A percentile compares a stretch with the other conserved stretches of the same genome.
Evolutionary conservation across 2,329 filamentous ascomycete species (phyloP).

Genomic region (Pseudocercospora macadamiae): DNA sequence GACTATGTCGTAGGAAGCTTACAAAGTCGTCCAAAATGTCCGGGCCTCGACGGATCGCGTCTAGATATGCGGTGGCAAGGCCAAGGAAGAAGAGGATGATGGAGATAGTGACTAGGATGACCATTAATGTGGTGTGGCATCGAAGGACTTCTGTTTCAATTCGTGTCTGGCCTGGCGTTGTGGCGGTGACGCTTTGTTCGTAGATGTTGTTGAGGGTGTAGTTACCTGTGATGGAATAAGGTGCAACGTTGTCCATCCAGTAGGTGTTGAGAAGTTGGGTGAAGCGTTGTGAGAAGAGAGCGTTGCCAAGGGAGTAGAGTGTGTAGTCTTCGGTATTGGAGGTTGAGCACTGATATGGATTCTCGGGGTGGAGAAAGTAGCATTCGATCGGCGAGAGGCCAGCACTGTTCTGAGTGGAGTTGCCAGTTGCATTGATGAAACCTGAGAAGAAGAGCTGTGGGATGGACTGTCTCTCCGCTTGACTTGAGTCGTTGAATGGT

Average conservation of each 20-base stretch:
- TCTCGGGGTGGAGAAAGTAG: slow-evolving; percentile 15
- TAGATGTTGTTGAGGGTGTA: slow-evolving; percentile 11
- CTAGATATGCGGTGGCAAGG: slow-evolving; percentile 11
- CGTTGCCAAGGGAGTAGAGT: slow-evolving; percentile 10
- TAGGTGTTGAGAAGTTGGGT: slow-evolving; percentile 26
- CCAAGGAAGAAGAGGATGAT: slow-evolving; percentile 11
- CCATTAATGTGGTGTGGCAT: slow-evolving; percentile 5
- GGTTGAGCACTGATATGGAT: slow-evolving; percentile 9
- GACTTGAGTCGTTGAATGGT: slow-evolving; percentile 9
- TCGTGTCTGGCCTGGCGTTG: neutral
- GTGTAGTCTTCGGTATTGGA: slow-evolving; percentile 4
- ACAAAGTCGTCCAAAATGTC: slow-evolving; percentile 22
- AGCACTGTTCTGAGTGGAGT: neutral
- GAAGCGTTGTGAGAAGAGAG: slow-evolving; percentile 20
- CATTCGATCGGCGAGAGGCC: slow-evolving; percentile 17
- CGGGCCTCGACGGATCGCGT: slow-evolving; percentile 11
- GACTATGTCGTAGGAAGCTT: slow-evolving; percentile 9
- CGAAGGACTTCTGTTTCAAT: slow-evolving; percentile 11
- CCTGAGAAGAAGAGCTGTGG: slow-evolving; percentile 19
- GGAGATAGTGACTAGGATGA: slow-evolving; percentile 6
- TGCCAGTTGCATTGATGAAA: slow-evolving; percentile 13
- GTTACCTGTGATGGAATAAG: slow-evolving; percentile 14
- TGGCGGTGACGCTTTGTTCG: slow-evolving; percentile 1
- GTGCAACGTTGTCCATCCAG: slow-evolving; percentile 21
- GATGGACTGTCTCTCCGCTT: slow-evolving; percentile 6